Conservation (phyloP, 1,284 basidiomycete genomes). For the Moesziomyces parantarcticus region DNA sequence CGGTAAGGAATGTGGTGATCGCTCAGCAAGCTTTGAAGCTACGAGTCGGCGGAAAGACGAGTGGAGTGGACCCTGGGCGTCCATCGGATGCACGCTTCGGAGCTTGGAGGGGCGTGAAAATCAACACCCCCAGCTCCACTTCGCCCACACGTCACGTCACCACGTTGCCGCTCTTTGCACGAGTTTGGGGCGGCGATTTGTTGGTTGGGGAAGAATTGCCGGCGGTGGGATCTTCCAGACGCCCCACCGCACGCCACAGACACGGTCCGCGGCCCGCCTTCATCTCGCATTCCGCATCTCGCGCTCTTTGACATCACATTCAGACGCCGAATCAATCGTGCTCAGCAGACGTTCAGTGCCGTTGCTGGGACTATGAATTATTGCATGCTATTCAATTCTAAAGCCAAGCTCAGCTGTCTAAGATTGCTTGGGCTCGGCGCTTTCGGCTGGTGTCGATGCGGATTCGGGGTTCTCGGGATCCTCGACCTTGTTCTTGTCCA, state of each 20-base stretch:
- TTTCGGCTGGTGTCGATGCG: background rate
- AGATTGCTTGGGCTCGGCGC: background rate
- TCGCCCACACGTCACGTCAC: no score
- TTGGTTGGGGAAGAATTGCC: background rate
- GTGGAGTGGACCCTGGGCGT: background rate
- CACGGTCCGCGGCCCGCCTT: no score
- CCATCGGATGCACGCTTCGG: no score
- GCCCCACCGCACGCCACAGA: background rate
- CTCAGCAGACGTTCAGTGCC: background rate
- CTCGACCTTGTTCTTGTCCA: slow-evolving; percentile 15
- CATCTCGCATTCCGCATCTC: no score
- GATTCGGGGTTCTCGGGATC: slow-evolving; percentile 23
- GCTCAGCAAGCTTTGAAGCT: background rate
- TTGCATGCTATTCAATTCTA: background rate
- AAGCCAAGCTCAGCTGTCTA: background rate
- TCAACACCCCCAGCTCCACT: no score
- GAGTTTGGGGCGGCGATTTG: background rate
- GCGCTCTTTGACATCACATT: background rate
- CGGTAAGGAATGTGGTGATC: no score
- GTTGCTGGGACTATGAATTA: background rate
- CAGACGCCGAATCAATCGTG: background rate
- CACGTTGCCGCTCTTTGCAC: no score
- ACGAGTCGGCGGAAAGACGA: background rate
- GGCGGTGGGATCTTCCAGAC: no score
- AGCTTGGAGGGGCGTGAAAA: no score